A percentile compares a stretch with the other conserved stretches of the same genome.
Conservation (phyloP, 1,139 yeast genomes). For the Yamadazyma pseudoaaseri region DNA sequence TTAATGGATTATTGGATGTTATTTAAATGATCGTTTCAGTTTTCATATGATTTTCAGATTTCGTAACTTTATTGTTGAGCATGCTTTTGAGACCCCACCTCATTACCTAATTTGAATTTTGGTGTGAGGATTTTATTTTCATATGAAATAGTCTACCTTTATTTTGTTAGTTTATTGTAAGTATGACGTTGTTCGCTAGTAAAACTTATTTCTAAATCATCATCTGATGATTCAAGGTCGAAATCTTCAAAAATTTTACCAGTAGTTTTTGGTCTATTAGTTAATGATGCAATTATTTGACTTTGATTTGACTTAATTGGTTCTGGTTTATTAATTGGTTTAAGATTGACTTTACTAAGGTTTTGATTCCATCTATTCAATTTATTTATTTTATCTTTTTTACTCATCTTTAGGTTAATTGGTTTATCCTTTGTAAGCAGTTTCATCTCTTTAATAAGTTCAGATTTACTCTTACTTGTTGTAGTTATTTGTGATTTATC, state of each 20-base stretch:
- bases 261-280: not conserved
- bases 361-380: conserved; percentile 13
- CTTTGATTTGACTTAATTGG: not conserved
- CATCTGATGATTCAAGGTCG: conserved; percentile 6
- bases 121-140: too few species aligned
- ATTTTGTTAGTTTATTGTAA: conserved; percentile 3
- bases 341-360: not conserved
- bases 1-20: not conserved
- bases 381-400: conserved; percentile 12
- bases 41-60: not conserved
- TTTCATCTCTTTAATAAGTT: conserved; percentile 4
- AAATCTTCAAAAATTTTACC: conserved; percentile 4
- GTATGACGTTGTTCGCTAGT: conserved; percentile 4
- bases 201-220: conserved; percentile 8
- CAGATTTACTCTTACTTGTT: conserved; percentile 1
- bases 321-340: not conserved
- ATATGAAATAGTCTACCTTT: not conserved
- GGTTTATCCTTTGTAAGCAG: conserved; percentile 11
- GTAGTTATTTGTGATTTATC: not conserved
- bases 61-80: not conserved
- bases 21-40: not conserved
- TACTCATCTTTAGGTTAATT: conserved; percentile 15
- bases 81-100: conserved; percentile 1
- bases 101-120: not conserved
- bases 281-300: not conserved